Base-by-base conservation (phyloP, 176 grass and related monocot genomes). In the Poa pratensis region DNA sequence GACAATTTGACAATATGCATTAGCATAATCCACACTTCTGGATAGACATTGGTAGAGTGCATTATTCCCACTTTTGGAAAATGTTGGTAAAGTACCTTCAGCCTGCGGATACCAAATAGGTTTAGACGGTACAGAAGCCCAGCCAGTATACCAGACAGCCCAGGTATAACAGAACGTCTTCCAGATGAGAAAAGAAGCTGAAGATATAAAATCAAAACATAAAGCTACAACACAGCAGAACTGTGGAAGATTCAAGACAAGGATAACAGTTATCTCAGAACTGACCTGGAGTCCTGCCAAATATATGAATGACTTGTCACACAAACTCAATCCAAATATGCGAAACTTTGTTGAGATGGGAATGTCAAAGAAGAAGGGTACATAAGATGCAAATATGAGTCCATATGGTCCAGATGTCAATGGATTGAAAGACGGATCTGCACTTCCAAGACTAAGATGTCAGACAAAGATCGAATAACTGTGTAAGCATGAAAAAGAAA, bases 281-380 rank as follows among this genome's bases (percentile, higher is more conserved):
- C 76, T 77, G n/a, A 99, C 96, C 96, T 96, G 96, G 79, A 99
- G 81, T 75, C 93, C 93, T 37, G 91, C 93, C 86, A 99, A 81
- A 90, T 99, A 99, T 89, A 99, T 81, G 73, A 96, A 96, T 49
- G 87, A 96, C 53, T 99, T 99, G 32, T 99, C 91, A 89, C 62
- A 94, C 54, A 95, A 89, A 24, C 80, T 80, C 58, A 92, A 2
- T 24, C 90, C 87, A 82, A 92, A 94, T 92, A 99, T 90, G 24
- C 86, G 91, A 55, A 98, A 94, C 75, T 78, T 88, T 68, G 88
- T 94, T 51, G 93, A 88, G 50, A 99, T 45, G n/a, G 96, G 96
- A 86, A 96, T 99, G 71, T 96, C 93, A 86, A 92, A 92, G 88
- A 92, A 99, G 71, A 94, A 99, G 53, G 96, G 93, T 53, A 98